Evolutionary conservation across 2,329 filamentous ascomycete species (phyloP).

Genomic region (Aspergillus hiratsukae): DNA sequence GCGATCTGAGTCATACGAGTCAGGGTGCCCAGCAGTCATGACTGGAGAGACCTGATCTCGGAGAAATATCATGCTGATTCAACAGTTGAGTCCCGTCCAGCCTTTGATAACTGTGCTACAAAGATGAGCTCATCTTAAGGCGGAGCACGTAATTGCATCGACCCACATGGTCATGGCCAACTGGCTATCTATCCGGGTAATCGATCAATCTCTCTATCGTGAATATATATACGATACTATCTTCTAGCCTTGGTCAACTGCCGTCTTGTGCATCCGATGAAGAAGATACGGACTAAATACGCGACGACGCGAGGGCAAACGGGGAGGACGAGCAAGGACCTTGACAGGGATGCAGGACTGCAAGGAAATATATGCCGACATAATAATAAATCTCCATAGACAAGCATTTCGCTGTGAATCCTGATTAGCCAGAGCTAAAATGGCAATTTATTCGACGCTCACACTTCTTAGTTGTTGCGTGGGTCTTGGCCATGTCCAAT

Average conservation of each 20-base stretch:
- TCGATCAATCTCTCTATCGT: conserved; percentile 1
- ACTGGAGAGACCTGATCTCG: not conserved
- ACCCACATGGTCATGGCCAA: not conserved
- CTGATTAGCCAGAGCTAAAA: not conserved
- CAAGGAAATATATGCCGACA: too few species aligned
- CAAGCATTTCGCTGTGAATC: not conserved
- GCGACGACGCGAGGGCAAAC: not conserved
- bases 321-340: not conserved
- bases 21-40: too few species aligned
- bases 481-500: not conserved
- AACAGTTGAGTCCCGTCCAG: not conserved
- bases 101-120: too few species aligned
- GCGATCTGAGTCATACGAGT: not conserved
- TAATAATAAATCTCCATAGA: not conserved
- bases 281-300: too few species aligned
- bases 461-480: too few species aligned
- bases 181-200: not conserved
- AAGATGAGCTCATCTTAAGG: conserved; percentile 9
- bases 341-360: not conserved
- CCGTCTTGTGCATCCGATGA: not conserved
- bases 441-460: not conserved
- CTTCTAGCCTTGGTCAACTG: not conserved
- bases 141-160: conserved; percentile 6
- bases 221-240: not conserved
- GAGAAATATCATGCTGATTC: not conserved